Conservation (phyloP, 495 filamentous ascomycete genomes). For the Ascodesmis nigricans region DNA sequence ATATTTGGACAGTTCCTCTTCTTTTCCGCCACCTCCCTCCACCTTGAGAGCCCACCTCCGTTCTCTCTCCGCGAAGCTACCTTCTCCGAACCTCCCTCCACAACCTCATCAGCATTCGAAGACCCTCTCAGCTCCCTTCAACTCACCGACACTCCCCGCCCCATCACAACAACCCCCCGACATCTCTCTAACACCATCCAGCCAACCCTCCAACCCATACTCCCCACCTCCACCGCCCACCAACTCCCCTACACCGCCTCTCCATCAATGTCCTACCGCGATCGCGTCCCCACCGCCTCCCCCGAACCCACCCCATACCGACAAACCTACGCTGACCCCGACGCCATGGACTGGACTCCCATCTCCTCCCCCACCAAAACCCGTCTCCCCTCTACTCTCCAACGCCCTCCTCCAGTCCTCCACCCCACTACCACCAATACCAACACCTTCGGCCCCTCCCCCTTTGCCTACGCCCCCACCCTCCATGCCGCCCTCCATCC, state of each 20-base stretch:
- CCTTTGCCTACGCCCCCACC: too few relatives aligned
- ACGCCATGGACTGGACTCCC: constrained; percentile 19
- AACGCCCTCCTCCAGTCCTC: not conserved
- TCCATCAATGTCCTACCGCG: constrained; percentile 9
- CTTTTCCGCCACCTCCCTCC: constrained; percentile 10
- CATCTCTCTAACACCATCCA: too few relatives aligned
- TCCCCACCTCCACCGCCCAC: constrained; percentile 11
- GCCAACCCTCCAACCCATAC: too few relatives aligned
- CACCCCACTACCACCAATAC: too few relatives aligned
- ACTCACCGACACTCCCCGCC: too few relatives aligned
- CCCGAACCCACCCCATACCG: constrained; percentile 3
- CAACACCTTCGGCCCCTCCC: constrained; percentile 8
- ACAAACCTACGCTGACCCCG: too few relatives aligned
- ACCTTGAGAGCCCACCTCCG: constrained; percentile 11
- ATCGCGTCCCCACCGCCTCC: constrained; percentile 5
- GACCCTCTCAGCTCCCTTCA: too few relatives aligned
- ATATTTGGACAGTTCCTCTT: constrained; percentile 10
- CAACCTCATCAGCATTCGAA: too few relatives aligned
- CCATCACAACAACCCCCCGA: too few relatives aligned
- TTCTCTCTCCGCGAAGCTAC: constrained; percentile 15
- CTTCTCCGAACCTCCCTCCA: too few relatives aligned
- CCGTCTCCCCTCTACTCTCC: too few relatives aligned
- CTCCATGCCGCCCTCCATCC: not conserved
- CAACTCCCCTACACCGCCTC: constrained; percentile 10
- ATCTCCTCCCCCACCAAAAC: not conserved